Percentiles rank a stretch among this genome's conserved stretches.
Evolutionary conservation across 2,329 filamentous ascomycete genomes (phyloP).

Genomic region (Diaporthe destruens): DNA sequence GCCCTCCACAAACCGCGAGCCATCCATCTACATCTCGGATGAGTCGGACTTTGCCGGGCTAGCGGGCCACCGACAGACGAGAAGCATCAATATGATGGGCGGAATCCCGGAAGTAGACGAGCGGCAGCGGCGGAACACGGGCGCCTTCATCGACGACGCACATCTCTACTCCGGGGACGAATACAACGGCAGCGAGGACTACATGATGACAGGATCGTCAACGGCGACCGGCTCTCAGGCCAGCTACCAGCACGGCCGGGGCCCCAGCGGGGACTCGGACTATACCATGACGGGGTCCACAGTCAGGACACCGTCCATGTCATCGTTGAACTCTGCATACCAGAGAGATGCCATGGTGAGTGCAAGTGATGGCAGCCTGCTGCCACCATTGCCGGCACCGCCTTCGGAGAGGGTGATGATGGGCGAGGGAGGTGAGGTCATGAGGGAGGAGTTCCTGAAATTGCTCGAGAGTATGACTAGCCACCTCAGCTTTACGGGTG

Average conservation of each 20-base stretch:
- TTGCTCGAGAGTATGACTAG: conserved; percentile 51
- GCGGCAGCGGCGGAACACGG: conserved; percentile 31
- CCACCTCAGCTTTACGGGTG: conserved; percentile 50
- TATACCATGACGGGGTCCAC: conserved; percentile 43
- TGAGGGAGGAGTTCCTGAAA: conserved; percentile 51
- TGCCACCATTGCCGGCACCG: conserved; percentile 58
- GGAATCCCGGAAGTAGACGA: conserved; percentile 34
- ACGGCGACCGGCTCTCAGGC: conserved; percentile 19
- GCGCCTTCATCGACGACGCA: conserved; percentile 42
- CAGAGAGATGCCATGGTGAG: conserved; percentile 33
- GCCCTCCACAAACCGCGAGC: conserved; percentile 59
- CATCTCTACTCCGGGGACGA: conserved; percentile 35
- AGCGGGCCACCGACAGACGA: conserved; percentile 44
- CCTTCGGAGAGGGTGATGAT: conserved; percentile 65
- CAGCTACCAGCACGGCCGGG: conserved; percentile 20
- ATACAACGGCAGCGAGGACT: conserved; percentile 23
- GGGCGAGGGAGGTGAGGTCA: conserved; percentile 49
- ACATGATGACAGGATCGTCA: conserved; percentile 12
- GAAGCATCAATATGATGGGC: conserved; percentile 32
- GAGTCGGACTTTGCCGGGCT: conserved; percentile 63
- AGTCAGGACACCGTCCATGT: conserved; percentile 34
- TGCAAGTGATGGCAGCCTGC: conserved; percentile 42
- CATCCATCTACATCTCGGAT: conserved; percentile 38
- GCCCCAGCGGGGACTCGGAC: conserved; percentile 30
- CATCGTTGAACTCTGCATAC: conserved; percentile 36